Base-by-base conservation (phyloP, 306 rosid genomes). In the Fragaria nilgerrensis region DNA sequence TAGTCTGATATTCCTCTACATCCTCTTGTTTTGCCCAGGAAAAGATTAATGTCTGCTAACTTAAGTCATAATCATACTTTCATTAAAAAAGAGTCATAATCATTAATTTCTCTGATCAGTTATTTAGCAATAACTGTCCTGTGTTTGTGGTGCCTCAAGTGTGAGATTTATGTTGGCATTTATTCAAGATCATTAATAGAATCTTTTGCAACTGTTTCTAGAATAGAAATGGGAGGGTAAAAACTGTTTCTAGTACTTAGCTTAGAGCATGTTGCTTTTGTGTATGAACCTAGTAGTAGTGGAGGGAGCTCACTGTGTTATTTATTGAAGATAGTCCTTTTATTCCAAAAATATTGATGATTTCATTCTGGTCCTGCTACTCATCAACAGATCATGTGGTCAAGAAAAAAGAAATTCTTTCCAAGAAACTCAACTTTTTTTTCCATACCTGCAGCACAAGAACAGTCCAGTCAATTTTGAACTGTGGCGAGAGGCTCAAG, bases 401-500 rank as follows among this genome's bases (percentile, higher is more conserved):
- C 53, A 52, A 47, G 16, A 25, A 3, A 52, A 75, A 66, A 64
- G 19, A 43, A 39, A 19, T 50, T 50, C 56, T 55, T 49, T 16
- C 53, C 7, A 14, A 32, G 72, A 80, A 41, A 85, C 68, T 68
- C 43, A 73, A 44, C 83, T 17, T 19, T 59, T 72, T 69, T 69
- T 71, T 77, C 71, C 68, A 27, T 82, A 55, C 73, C 50, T 82
- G 88, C 93, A 95, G 98, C 91, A 95, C 89, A 92, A 92, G 85
- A 92, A 85, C 78, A 77, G 75, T 70, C 89, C 82, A 85, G 96
- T 95, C 37, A 95, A 92, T 78, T 68, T 77, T 82, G 95, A 95
- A 85, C 83, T 95, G 36, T 92, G 96, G 96, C 91, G 80, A 67
- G 98, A 95, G 86, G 96, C 94, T 78, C 92, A 88, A 82, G 93